Evolutionary conservation across 2,329 filamentous ascomycete species (phyloP).

Genomic region (Phoma sp.): DNA sequence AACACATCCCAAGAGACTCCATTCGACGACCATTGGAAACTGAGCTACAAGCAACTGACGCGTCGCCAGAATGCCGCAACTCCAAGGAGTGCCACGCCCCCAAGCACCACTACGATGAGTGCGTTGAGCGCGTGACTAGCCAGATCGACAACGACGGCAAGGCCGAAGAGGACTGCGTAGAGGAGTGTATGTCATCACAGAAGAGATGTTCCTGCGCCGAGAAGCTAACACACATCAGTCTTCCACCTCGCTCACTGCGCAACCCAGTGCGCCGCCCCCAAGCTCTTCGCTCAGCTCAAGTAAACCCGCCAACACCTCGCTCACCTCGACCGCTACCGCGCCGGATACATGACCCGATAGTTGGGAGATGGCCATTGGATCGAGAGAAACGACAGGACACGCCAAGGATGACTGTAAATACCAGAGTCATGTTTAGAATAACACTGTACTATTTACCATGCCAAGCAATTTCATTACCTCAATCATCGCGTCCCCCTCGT

Average conservation of each 20-base stretch:
- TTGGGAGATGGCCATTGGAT: constrained; percentile 28
- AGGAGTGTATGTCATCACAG: constrained; percentile 82
- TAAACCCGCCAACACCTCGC: constrained; percentile 58
- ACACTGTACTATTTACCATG: constrained; percentile 44
- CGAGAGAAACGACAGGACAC: constrained; percentile 32
- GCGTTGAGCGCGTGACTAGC: constrained; percentile 86
- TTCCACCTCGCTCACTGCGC: constrained; percentile 99
- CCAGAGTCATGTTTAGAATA: constrained; percentile 47
- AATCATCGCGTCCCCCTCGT: background rate
- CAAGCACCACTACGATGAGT: constrained; percentile 99
- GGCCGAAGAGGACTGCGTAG: constrained; percentile 93
- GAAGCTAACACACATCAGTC: constrained; percentile 63
- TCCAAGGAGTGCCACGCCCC: constrained; percentile 81
- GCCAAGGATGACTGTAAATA: constrained; percentile 45
- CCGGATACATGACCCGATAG: constrained; percentile 23
- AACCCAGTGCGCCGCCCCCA: constrained; percentile 88
- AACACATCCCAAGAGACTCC: background rate
- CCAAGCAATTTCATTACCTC: constrained; percentile 21
- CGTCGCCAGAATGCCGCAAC: constrained; percentile 79
- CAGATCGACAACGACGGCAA: constrained; percentile 73
- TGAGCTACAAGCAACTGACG: constrained; percentile 23
- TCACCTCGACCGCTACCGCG: constrained; percentile 20
- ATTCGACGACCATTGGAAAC: constrained; percentile 5
- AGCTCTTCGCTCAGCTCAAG: constrained; percentile 92
- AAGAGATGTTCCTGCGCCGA: background rate